Conservation (phyloP, 163 green algal species). For the Chloroidium sp. region DNA sequence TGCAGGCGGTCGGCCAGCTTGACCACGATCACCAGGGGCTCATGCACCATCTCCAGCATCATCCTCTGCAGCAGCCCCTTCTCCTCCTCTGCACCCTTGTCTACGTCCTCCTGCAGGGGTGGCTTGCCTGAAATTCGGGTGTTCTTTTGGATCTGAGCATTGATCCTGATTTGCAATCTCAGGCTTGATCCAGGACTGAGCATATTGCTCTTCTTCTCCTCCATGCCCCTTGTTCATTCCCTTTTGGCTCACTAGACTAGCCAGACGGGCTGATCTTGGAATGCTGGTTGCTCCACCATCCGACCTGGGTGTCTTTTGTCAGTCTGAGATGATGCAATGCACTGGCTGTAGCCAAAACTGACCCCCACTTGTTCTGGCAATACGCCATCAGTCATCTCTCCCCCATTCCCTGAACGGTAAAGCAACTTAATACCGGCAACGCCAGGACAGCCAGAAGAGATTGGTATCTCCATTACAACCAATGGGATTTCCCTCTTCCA, state of each 20-base stretch:
- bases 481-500: not conserved
- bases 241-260: too few species aligned
- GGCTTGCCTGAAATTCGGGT: not conserved
- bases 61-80: slow-evolving; percentile 28
- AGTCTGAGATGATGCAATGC: too few species aligned
- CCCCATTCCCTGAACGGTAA: not conserved
- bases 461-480: not conserved
- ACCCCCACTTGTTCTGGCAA: too few species aligned
- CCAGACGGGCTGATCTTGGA: too few species aligned
- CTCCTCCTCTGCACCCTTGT: slow-evolving; percentile 15
- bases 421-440: not conserved
- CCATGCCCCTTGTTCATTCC: too few species aligned
- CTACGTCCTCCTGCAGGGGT: not conserved
- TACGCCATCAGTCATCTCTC: too few species aligned
- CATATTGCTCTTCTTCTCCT: too few species aligned
- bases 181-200: not conserved
- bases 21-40: slow-evolving; percentile 70
- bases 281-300: too few species aligned
- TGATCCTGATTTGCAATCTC: not conserved
- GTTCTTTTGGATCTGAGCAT: not conserved
- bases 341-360: too few species aligned
- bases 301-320: too few species aligned
- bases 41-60: slow-evolving; percentile 45
- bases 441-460: not conserved
- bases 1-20: slow-evolving; percentile 83